phyloP scores from a whole-genome alignment of 2,329 filamentous ascomycete species.

The Cephalotrichum gorgonifer region DNA sequence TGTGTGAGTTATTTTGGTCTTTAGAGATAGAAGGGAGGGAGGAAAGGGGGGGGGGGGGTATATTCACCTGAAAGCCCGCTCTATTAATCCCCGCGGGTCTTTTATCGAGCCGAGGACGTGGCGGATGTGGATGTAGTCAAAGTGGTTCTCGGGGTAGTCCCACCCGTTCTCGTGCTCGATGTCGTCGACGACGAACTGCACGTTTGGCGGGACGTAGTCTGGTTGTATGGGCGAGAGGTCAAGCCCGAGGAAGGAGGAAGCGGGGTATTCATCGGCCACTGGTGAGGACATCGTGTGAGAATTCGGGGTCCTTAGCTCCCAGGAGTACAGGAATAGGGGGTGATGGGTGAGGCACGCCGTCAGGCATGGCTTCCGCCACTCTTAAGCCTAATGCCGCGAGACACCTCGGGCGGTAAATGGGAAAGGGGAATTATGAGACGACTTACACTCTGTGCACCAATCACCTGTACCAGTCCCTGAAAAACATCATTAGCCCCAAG shows the following conservation, averaged over 20 bases:
- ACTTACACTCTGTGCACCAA: conserved; percentile 40
- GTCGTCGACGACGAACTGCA: conserved; percentile 41
- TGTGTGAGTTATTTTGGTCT: background rate
- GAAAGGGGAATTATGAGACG: background rate
- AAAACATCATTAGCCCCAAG: conserved; percentile 6
- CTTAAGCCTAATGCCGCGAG: too few relatives aligned
- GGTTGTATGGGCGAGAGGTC: conserved; percentile 43
- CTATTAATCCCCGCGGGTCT: conserved; percentile 27
- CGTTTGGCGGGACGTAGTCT: conserved; percentile 38
- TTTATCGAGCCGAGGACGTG: conserved; percentile 34
- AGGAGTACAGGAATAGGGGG: too few relatives aligned
- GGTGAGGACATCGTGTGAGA: conserved; percentile 37
- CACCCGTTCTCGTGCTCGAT: conserved; percentile 40
- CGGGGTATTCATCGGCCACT: conserved; percentile 38
- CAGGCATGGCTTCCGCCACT: too few relatives aligned
- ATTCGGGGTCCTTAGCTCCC: too few relatives aligned
- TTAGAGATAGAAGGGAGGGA: background rate
- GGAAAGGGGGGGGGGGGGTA: background rate
- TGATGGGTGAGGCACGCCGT: too few relatives aligned
- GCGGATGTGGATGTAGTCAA: conserved; percentile 39
- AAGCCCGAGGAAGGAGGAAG: conserved; percentile 32
- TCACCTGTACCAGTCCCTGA: conserved; percentile 39
- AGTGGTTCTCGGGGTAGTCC: conserved; percentile 31
- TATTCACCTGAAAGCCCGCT: conserved; percentile 29
- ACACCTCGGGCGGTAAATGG: too few relatives aligned